Evolutionary conservation across 257 asterid species (phyloP).

Genomic region (Echium plantagineum): DNA sequence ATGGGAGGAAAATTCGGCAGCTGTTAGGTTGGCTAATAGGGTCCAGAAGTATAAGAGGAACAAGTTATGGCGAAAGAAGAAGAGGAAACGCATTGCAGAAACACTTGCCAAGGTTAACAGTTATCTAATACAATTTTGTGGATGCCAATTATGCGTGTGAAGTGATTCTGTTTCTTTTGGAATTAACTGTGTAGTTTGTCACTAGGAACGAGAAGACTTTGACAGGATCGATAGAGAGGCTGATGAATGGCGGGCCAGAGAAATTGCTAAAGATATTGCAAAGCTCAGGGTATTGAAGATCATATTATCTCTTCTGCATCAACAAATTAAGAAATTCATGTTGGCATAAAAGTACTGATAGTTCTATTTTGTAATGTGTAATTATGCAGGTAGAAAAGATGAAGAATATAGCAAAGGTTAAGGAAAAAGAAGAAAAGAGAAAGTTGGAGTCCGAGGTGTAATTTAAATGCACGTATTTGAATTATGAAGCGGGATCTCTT

Average conservation of each 20-base stretch:
- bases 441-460: constrained; percentile 76
- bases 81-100: constrained; percentile 60
- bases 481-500: not conserved
- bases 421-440: constrained; percentile 74
- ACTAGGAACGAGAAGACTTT: constrained; percentile 56
- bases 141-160: constrained; percentile 4
- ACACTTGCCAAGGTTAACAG: constrained; percentile 43
- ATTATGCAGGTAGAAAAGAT: constrained; percentile 67
- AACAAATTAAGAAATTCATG: not conserved
- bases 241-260: constrained; percentile 89
- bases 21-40: constrained; percentile 47
- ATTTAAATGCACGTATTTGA: constrained; percentile 1
- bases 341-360: not conserved
- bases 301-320: not conserved
- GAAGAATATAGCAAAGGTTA: constrained; percentile 80
- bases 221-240: constrained; percentile 69
- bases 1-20: constrained; percentile 89
- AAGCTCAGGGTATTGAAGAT: constrained; percentile 52
- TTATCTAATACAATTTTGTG: not conserved
- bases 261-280: constrained; percentile 79
- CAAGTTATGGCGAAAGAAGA: constrained; percentile 76
- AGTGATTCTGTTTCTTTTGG: constrained; percentile 1
- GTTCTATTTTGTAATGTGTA: constrained; percentile 18
- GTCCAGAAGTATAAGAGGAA: constrained; percentile 67
- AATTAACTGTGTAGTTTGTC: constrained; percentile 3